Conservation (phyloP, 768 basidiomycete genomes). For the Tylopilus cervinicoccineus region DNA sequence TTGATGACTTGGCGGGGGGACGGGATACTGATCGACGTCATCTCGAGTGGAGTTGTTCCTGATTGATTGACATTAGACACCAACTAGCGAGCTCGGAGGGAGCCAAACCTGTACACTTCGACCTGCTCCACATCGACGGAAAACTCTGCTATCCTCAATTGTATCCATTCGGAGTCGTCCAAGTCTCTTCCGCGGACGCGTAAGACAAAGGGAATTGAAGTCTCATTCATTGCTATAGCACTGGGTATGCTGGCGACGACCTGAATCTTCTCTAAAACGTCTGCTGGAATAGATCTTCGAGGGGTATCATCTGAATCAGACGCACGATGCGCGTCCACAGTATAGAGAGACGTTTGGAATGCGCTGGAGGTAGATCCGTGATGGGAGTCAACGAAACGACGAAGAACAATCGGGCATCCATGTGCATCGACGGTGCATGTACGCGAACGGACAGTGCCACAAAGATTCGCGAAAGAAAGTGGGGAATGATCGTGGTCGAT, state of each 20-base stretch:
- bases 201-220: constrained; percentile 49
- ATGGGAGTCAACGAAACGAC: constrained; percentile 50
- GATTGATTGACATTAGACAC: constrained; percentile 8
- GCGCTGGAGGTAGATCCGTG: constrained; percentile 25
- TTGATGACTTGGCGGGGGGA: constrained; percentile 54
- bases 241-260: constrained; percentile 62
- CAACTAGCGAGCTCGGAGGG: background rate
- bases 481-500: constrained; percentile 39
- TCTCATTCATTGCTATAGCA: constrained; percentile 44
- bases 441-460: constrained; percentile 51
- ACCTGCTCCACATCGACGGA: constrained; percentile 55
- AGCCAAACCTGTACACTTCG: constrained; percentile 61
- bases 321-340: constrained; percentile 38
- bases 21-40: constrained; percentile 46
- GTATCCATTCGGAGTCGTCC: constrained; percentile 44
- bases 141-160: constrained; percentile 55
- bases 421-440: constrained; percentile 38
- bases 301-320: constrained; percentile 10
- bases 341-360: constrained; percentile 38
- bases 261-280: constrained; percentile 59
- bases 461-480: constrained; percentile 52
- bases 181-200: constrained; percentile 58
- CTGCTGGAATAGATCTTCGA: constrained; percentile 40
- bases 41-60: constrained; percentile 42
- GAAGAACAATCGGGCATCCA: constrained; percentile 42